phyloP scores from a whole-genome alignment of 2,329 filamentous ascomycete species.

The Emericellopsis cladophorae region DNA sequence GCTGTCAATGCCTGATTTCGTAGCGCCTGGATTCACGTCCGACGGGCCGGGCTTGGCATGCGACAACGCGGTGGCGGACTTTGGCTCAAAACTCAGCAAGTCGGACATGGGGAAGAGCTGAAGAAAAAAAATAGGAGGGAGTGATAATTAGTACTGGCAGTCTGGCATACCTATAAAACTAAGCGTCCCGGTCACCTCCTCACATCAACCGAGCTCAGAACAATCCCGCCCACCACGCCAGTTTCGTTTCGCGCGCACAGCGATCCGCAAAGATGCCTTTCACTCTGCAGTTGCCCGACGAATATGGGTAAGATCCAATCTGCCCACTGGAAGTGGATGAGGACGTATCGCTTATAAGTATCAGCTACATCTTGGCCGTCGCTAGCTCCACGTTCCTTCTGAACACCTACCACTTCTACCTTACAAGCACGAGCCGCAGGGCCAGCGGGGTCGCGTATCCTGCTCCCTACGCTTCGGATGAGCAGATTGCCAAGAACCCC shows the following conservation, averaged over 20 bases:
- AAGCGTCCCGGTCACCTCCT: background rate
- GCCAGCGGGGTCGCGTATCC: slow-evolving; percentile 43
- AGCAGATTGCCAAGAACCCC: slow-evolving; percentile 39
- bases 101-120: too few relatives aligned
- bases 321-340: background rate
- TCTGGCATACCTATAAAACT: too few relatives aligned
- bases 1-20: too few relatives aligned
- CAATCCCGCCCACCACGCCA: background rate
- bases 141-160: too few relatives aligned
- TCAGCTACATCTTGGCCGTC: slow-evolving; percentile 47
- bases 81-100: too few relatives aligned
- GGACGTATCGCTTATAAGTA: background rate
- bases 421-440: slow-evolving; percentile 37
- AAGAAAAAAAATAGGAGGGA: too few relatives aligned
- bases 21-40: too few relatives aligned
- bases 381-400: slow-evolving; percentile 45
- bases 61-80: too few relatives aligned
- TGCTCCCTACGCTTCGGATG: slow-evolving; percentile 39
- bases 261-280: slow-evolving; percentile 24
- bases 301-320: slow-evolving; percentile 32
- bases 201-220: background rate
- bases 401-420: slow-evolving; percentile 36
- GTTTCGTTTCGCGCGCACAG: background rate
- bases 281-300: slow-evolving; percentile 28
- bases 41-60: too few relatives aligned